Conservation (phyloP, 1,284 basidiomycete genomes). For the Stereum hirsutum region DNA sequence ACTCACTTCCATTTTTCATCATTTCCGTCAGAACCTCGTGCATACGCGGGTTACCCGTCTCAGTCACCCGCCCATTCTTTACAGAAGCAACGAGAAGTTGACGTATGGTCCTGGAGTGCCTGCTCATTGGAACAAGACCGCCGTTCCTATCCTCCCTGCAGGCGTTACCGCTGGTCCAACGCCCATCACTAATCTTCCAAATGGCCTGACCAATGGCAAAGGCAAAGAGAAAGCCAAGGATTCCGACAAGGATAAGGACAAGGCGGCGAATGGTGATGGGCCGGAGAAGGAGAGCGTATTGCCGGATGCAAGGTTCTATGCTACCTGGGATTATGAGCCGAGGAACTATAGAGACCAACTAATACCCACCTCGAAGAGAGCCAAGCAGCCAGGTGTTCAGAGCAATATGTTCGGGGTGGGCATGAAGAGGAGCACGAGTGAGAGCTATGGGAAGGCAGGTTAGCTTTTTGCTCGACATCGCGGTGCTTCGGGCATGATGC, state of each 20-base stretch:
- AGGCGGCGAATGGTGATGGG: constrained; percentile 18
- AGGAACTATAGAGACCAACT: constrained; percentile 55
- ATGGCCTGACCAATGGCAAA: constrained; percentile 19
- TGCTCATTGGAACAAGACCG: constrained; percentile 19
- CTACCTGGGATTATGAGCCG: constrained; percentile 68
- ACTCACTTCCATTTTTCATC: neutral
- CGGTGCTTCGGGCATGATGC: no score
- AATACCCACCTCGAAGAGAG: constrained; percentile 18
- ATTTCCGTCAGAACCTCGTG: constrained; percentile 34
- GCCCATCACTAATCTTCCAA: constrained; percentile 14
- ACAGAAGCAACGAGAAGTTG: constrained; percentile 46
- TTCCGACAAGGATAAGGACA: constrained; percentile 23
- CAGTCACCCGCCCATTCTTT: constrained; percentile 49
- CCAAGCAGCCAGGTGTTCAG: constrained; percentile 20
- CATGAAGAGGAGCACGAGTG: no score
- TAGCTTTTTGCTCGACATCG: no score
- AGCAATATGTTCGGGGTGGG: neutral
- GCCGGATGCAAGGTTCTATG: constrained; percentile 59
- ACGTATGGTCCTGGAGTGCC: constrained; percentile 37
- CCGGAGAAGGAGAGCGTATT: constrained; percentile 24
- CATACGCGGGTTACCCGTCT: constrained; percentile 53
- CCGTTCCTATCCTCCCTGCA: no score
- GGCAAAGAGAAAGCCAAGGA: constrained; percentile 23
- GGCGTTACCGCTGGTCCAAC: constrained; percentile 23
- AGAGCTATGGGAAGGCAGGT: no score